Evolutionary conservation across 2,329 filamentous ascomycete species (phyloP), one percentile per base, ranked within the genome.

Genomic region (Dendrostoma leiphaemia): DNA sequence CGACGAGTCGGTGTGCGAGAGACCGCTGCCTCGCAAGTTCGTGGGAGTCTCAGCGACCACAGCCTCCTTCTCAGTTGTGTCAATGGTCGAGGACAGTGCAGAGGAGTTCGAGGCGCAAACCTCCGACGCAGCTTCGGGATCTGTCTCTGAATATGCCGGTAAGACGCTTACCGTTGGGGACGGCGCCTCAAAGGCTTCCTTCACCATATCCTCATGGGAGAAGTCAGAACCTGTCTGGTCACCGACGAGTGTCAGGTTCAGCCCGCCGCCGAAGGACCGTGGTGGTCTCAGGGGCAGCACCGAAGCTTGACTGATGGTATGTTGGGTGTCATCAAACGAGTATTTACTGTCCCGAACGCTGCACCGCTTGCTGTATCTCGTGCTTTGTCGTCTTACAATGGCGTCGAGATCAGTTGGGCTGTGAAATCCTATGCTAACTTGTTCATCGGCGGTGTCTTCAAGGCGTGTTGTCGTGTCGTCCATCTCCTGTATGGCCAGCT

Each of bases 381-480:
- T 44, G 21, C 48, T 51, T 38, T 51, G 48, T 12, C 48, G 48
- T 19, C 48, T 35, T 10, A 51, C 48, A 23, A 51, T 38, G 24
- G 17, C 31, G 38, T 51, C 48, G 21, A 51, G 38, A 41, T 51
- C 48, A 4, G 48, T 34, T 19, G 48, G 38, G 4, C 23, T 28
- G 37, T 51, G 28, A 38, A 51, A 51, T 28, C 17, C 35, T 17
- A 37, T 51, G 38, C 38, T 51, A 17, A 44, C 44, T 10, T 38
- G 38, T 13, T 28, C 44, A 4, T 29, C 9, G 29, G n/a, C 19
- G 15, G 4, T 44, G 26, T 24, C 23, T 15, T 44, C 29, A 15
- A 26, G 5, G 13, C 19, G 23, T 21, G 38, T 13, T 15, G 40
- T 28, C 0, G 48, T 38, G 28, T 26, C 41, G 6, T 51, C 48